phyloP scores from a whole-genome alignment of 2,329 filamentous ascomycete genomes.

The Fusarium nygamai region DNA sequence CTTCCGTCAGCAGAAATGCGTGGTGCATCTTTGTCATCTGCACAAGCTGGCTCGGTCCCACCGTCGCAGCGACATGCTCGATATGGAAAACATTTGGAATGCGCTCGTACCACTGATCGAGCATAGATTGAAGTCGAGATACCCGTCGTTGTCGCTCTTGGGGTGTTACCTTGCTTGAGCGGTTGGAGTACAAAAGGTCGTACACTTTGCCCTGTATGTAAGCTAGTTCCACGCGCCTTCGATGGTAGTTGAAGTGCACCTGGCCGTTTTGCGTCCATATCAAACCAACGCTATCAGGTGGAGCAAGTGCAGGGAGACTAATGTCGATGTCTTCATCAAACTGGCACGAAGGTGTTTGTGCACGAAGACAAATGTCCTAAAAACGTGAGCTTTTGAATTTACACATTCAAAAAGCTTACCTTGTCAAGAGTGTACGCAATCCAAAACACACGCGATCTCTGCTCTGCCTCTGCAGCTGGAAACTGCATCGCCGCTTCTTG shows the following conservation, averaged over 20 bases:
- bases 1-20: conserved; percentile 49
- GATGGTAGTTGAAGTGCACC: conserved; percentile 51
- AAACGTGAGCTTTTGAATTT: background rate
- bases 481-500: conserved; percentile 38
- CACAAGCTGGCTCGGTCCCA: conserved; percentile 44
- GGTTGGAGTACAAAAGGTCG: conserved; percentile 51
- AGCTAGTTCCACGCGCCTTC: conserved; percentile 52
- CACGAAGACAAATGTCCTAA: conserved; percentile 49
- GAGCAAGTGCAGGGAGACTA: conserved; percentile 46
- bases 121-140: conserved; percentile 42
- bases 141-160: conserved; percentile 46
- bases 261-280: conserved; percentile 49
- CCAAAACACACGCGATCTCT: conserved; percentile 54
- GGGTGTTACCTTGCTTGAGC: conserved; percentile 40
- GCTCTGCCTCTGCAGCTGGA: conserved; percentile 45
- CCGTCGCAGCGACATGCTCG: conserved; percentile 44
- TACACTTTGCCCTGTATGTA: conserved; percentile 55
- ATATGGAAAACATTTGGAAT: conserved; percentile 49
- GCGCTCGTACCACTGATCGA: conserved; percentile 50
- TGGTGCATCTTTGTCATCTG: conserved; percentile 53
- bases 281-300: conserved; percentile 46
- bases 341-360: conserved; percentile 51
- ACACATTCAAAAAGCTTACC: conserved; percentile 23
- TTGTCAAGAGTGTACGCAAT: conserved; percentile 54
- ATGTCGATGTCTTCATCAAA: conserved; percentile 54